Conservation (phyloP, 805 yeast genomes). For the Candida ortonii region DNA sequence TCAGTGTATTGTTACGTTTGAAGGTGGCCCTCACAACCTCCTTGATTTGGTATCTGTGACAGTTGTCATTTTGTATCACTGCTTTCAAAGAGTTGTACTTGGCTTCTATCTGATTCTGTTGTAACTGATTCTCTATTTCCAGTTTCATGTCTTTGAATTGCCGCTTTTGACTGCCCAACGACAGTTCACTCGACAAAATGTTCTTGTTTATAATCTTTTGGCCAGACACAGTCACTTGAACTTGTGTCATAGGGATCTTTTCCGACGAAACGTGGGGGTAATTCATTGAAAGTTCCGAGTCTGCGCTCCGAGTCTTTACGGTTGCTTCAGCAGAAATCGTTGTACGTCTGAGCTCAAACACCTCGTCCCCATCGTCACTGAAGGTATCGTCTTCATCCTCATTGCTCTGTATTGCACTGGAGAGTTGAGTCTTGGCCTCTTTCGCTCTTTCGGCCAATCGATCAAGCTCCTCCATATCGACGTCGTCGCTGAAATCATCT, state of each 20-base stretch:
- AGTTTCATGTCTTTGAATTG: constrained; percentile 23
- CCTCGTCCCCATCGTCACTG: constrained; percentile 30
- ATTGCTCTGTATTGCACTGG: constrained; percentile 4
- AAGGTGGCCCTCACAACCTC: constrained; percentile 33
- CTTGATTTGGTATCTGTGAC: constrained; percentile 47
- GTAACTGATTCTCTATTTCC: constrained; percentile 13
- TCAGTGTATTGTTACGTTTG: constrained; percentile 29
- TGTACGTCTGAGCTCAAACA: constrained; percentile 16
- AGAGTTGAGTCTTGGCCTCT: constrained; percentile 3
- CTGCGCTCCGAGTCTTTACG: too few relatives aligned
- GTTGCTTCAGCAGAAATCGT: too few relatives aligned
- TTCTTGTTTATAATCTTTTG: too few relatives aligned
- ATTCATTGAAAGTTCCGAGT: too few relatives aligned
- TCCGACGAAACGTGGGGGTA: too few relatives aligned
- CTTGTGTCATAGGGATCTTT: constrained; percentile 3
- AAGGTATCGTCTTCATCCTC: constrained; percentile 20
- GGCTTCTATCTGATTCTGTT: constrained; percentile 10
- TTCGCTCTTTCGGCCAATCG: constrained; percentile 11
- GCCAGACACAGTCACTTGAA: not conserved
- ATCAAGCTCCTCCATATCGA: constrained; percentile 32
- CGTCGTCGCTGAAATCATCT: constrained; percentile 31
- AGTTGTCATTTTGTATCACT: constrained; percentile 44
- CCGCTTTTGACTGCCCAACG: too few relatives aligned
- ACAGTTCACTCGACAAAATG: too few relatives aligned
- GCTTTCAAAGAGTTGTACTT: constrained; percentile 34